Conservation (phyloP, 306 rosid species). For the Oemleria cerasiformis region DNA sequence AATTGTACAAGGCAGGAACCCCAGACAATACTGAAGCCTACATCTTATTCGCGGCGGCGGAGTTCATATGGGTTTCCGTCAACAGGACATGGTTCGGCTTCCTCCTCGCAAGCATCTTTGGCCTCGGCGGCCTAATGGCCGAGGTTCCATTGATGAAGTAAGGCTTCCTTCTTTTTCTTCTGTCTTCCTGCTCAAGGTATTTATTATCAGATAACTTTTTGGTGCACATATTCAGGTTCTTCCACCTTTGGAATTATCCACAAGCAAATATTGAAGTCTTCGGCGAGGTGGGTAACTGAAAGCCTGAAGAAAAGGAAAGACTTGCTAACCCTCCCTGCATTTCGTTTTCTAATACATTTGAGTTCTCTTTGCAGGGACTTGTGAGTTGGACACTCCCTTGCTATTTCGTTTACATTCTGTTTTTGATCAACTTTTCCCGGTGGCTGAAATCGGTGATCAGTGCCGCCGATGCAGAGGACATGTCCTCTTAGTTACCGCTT, state of each 20-base stretch:
- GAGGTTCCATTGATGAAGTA: conserved; percentile 56
- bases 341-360: conserved; percentile 5
- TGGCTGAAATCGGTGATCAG: conserved; percentile 30
- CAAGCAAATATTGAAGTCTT: conserved; percentile 41
- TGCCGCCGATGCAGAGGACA: conserved; percentile 15
- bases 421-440: conserved; percentile 38
- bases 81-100: conserved; percentile 74
- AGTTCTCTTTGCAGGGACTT: conserved; percentile 36
- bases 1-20: conserved; percentile 74
- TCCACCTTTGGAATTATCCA: conserved; percentile 55
- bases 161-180: conserved; percentile 1
- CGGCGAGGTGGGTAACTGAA: conserved; percentile 37
- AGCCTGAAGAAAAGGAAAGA: not conserved
- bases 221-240: conserved; percentile 31
- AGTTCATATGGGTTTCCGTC: conserved; percentile 64
- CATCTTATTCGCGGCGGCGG: conserved; percentile 70
- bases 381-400: conserved; percentile 55
- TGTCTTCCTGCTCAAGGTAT: not conserved
- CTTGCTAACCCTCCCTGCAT: not conserved
- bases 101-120: conserved; percentile 62
- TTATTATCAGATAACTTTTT: not conserved
- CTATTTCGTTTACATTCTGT: conserved; percentile 44
- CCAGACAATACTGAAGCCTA: conserved; percentile 67
- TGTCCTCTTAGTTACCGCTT: conserved; percentile 4
- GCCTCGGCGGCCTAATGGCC: conserved; percentile 49